These are phyloP conservation scores for Phylloporus rhodoxanthus DNA, from an alignment of 768 basidiomycete species.

Conservation along the genomic window DNA sequence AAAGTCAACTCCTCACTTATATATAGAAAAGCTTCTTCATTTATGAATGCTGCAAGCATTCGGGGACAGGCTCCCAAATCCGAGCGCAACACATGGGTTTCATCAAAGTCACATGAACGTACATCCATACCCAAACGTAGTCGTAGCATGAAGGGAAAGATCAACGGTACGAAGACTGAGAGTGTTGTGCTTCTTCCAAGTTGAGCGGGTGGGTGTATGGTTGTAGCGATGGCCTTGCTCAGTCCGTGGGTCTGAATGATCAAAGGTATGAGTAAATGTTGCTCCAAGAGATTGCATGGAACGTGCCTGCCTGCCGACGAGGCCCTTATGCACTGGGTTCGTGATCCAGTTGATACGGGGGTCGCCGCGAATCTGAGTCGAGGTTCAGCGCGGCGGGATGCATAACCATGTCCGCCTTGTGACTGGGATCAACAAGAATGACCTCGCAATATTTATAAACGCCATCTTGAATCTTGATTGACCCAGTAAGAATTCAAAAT, in stretches of 20 bases:
- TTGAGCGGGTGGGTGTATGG: slow-evolving; percentile 82
- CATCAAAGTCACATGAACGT: slow-evolving; percentile 11
- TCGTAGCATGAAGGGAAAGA: slow-evolving; percentile 11
- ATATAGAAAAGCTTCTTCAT: not conserved
- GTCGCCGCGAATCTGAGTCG: slow-evolving; percentile 81
- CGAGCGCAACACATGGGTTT: slow-evolving; percentile 10
- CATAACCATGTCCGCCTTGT: slow-evolving; percentile 66
- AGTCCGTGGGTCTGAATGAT: slow-evolving; percentile 80
- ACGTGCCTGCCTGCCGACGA: slow-evolving; percentile 91
- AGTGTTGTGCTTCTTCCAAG: slow-evolving; percentile 99
- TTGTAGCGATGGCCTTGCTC: slow-evolving; percentile 92
- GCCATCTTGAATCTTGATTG: slow-evolving; percentile 97
- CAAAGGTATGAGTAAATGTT: slow-evolving; percentile 2
- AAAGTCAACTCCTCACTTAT: not conserved
- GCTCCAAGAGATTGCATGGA: not conserved
- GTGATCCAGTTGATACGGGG: slow-evolving; percentile 98
- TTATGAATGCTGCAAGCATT: not conserved
- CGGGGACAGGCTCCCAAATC: not conserved
- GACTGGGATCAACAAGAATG: slow-evolving; percentile 92
- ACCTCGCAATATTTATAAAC: slow-evolving; percentile 99
- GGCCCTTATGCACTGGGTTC: slow-evolving; percentile 97
- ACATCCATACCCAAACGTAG: slow-evolving; percentile 28
- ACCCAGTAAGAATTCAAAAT: slow-evolving; percentile 99
- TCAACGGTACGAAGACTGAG: slow-evolving; percentile 87
- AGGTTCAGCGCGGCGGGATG: slow-evolving; percentile 7